Conservation (phyloP, 108 stramenopile genomes). For the Mediolabrus comicus region DNA sequence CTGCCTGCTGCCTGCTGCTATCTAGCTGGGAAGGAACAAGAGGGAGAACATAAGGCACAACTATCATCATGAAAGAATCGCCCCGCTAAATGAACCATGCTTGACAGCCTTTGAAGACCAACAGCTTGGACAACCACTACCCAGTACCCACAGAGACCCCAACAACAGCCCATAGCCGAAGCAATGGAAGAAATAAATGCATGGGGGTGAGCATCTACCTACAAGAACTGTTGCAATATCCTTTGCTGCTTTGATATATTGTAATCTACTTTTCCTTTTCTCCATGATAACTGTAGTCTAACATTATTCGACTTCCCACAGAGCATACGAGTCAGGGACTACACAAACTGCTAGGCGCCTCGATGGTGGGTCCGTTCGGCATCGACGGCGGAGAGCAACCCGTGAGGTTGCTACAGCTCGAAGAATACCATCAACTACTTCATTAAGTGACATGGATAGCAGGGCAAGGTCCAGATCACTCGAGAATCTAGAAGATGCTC, state of each 20-base stretch:
- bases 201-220: slow-evolving; percentile 12
- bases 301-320: background rate
- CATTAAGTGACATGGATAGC: no score
- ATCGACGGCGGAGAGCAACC: background rate
- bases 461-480: background rate
- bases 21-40: no score
- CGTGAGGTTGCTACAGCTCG: background rate
- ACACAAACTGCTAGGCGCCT: background rate
- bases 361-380: background rate
- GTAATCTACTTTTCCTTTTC: background rate
- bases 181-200: slow-evolving; percentile 22
- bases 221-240: no score
- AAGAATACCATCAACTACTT: no score
- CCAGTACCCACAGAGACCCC: no score
- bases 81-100: no score
- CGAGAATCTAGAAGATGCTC: background rate
- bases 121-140: no score
- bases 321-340: background rate
- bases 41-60: no score
- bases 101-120: no score
- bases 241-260: background rate
- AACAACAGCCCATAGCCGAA: no score
- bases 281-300: background rate
- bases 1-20: no score
- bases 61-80: no score